Base-by-base conservation (phyloP, 2,329 filamentous ascomycete genomes). In the Penicillium sp. region DNA sequence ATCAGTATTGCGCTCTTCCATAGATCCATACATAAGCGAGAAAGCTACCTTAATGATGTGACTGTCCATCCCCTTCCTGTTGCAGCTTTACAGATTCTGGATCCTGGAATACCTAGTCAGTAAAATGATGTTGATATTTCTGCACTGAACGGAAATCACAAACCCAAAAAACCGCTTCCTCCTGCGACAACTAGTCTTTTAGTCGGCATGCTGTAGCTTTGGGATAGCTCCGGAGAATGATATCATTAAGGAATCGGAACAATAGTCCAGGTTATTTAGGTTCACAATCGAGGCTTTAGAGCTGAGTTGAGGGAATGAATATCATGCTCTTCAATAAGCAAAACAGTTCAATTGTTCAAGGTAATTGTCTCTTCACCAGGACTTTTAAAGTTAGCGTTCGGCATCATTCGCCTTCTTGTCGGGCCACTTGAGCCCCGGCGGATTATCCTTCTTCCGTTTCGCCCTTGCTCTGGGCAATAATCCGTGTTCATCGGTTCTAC, bases 131-230 rank as follows among this genome's bases (percentile, higher is more conserved):
- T 44, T 37, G 29, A 29, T 32, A 42, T 35, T 44, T 44, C 22
- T 14, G 9, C 16, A 26, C 22, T 11, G 7, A 13, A 45, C 55
- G 37, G 2, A 22, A 13, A 57, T 50, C 83, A 68, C 70, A 31
- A 70, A 76, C 91, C 91, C 26, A 99, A 77, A 72, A 97, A 99
- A 34, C 94, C 93, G 74, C 90, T 97, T 57, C 93, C 93, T 64
- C 94, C 94, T 64, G 90, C 95, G 53, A 99, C 92, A 40, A 97
- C 86, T 42, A 99, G 81, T 75, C 86, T 88, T 78, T 92, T 96
- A 55, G 85, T 79, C 48, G 82, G 81, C 62, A 82, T 79, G 51
- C 81, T 69, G 18, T 40, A 53, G 54, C 57, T 56, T 18, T 46
- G 29, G 58, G 49, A 55, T 60, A 61, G 58, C 49, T 59, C 26